Conservation (phyloP, 495 filamentous ascomycete genomes). For the Amniculicola lignicola region DNA sequence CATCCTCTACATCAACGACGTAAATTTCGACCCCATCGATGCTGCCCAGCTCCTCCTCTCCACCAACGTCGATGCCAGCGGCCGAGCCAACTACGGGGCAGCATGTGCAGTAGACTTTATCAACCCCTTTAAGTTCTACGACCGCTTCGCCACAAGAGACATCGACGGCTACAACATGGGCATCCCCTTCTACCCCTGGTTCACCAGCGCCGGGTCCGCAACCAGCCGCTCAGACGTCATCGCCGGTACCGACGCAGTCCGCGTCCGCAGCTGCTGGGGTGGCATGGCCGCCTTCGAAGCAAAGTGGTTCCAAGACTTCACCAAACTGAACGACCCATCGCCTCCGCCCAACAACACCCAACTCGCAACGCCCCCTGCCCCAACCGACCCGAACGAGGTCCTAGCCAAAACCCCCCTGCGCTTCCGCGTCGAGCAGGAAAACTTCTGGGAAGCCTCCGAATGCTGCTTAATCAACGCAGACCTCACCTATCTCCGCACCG, state of each 20-base stretch:
- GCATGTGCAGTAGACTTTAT: slow-evolving; percentile 77
- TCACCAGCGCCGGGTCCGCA: slow-evolving; percentile 55
- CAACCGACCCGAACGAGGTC: not conserved
- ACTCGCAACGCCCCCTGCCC: not conserved
- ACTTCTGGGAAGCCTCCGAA: slow-evolving; percentile 74
- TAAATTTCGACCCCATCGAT: slow-evolving; percentile 68
- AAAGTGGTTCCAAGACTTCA: slow-evolving; percentile 52
- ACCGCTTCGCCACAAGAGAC: slow-evolving; percentile 75
- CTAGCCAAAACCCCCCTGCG: slow-evolving; percentile 46
- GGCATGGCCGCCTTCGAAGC: slow-evolving; percentile 80
- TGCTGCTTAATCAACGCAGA: slow-evolving; percentile 57
- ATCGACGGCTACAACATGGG: slow-evolving; percentile 67
- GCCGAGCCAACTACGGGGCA: slow-evolving; percentile 65
- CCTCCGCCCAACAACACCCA: no score
- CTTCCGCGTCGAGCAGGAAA: slow-evolving; percentile 62
- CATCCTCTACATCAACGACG: slow-evolving; percentile 74
- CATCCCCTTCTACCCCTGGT: slow-evolving; percentile 73
- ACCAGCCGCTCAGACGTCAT: slow-evolving; percentile 60
- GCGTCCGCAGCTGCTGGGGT: slow-evolving; percentile 76
- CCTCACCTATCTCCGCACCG: slow-evolving; percentile 24
- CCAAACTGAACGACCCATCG: not conserved
- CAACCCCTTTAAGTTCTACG: slow-evolving; percentile 75
- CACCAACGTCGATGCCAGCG: slow-evolving; percentile 58
- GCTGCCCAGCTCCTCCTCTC: slow-evolving; percentile 71
- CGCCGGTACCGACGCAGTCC: slow-evolving; percentile 61